A percentile compares a stretch with the other conserved stretches of the same genome.
Evolutionary conservation across 176 grass and related monocot species (phyloP).

Genomic region (Avena atlantica): DNA sequence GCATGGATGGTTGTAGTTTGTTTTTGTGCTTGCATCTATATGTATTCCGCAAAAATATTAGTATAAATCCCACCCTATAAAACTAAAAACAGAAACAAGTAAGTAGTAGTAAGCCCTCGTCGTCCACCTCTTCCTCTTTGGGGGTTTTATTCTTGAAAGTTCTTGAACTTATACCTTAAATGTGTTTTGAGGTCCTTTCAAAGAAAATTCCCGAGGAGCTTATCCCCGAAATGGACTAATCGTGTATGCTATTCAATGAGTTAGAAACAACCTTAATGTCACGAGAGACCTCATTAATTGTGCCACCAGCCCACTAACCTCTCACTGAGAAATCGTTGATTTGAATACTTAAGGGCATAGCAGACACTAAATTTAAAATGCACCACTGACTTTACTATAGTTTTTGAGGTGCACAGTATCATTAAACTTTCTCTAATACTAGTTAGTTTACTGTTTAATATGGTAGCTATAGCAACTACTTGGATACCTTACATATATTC

Average conservation of each 20-base stretch:
- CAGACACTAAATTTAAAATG: background rate
- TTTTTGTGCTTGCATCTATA: no score
- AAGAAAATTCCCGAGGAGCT: background rate
- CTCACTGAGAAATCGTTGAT: background rate
- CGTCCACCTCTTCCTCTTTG: no score
- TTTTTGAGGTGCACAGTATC: background rate
- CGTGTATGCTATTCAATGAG: no score
- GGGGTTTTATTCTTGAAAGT: no score
- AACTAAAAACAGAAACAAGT: no score
- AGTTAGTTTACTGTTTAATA: slow-evolving; percentile 6
- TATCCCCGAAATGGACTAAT: background rate
- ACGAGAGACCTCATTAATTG: background rate
- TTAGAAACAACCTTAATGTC: background rate
- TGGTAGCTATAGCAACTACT: slow-evolving; percentile 41
- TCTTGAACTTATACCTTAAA: no score
- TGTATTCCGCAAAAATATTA: no score
- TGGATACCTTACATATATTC: slow-evolving; percentile 1
- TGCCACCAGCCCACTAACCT: background rate
- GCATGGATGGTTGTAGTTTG: no score
- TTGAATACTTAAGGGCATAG: background rate
- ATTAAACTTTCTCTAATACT: background rate
- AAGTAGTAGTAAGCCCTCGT: no score
- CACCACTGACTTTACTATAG: background rate
- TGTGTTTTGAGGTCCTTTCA: background rate
- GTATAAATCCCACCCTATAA: no score